Evolutionary conservation across 2,329 filamentous ascomycete genomes (phyloP).

Genomic region (Ophiostoma sp.): DNA sequence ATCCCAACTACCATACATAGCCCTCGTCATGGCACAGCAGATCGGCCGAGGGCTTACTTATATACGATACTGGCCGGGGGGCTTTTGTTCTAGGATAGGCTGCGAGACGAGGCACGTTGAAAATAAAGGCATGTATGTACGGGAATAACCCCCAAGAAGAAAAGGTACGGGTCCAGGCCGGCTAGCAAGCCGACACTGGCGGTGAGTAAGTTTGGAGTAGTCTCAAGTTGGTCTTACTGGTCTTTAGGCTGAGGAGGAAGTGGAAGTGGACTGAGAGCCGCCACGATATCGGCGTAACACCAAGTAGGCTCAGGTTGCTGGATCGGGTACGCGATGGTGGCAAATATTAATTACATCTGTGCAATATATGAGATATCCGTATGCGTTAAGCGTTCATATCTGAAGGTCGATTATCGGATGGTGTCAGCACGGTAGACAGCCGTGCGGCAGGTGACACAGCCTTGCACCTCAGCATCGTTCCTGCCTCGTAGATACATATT

Average conservation of each 20-base stretch:
- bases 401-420: background rate
- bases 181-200: background rate
- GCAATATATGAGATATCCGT: background rate
- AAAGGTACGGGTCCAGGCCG: background rate
- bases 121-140: too few relatives aligned
- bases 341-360: background rate
- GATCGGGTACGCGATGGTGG: background rate
- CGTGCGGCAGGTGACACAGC: background rate
- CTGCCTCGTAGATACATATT: background rate
- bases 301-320: background rate
- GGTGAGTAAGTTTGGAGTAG: background rate
- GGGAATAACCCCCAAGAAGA: too few relatives aligned
- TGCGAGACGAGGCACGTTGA: background rate
- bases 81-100: background rate
- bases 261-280: background rate
- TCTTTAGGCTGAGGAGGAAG: background rate
- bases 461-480: background rate
- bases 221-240: background rate
- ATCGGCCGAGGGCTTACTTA: background rate
- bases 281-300: slow-evolving; percentile 15
- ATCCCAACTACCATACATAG: background rate
- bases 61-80: background rate
- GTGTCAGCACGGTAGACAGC: slow-evolving; percentile 1
- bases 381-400: background rate
- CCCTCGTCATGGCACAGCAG: background rate